Percentiles rank a stretch among this genome's conserved stretches.
Evolutionary conservation across 257 asterid species (phyloP).

Genomic region (Rehmannia glutinosa): DNA sequence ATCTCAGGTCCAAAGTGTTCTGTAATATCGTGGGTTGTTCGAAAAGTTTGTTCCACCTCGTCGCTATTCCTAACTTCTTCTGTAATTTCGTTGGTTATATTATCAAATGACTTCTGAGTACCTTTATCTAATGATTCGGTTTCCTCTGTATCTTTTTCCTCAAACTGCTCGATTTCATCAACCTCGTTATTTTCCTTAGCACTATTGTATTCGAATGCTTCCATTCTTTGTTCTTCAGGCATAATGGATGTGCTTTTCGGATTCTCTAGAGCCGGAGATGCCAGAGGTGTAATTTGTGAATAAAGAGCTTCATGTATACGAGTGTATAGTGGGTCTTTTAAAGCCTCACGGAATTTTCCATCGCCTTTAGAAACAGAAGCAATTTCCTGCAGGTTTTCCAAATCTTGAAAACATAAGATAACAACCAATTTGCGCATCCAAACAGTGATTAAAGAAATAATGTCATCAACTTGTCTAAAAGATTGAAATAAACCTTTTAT

Average conservation of each 20-base stretch:
- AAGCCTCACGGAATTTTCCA: constrained; percentile 42
- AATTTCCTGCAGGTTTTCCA: constrained; percentile 57
- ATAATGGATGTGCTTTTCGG: constrained; percentile 6
- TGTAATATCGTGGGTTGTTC: constrained; percentile 16
- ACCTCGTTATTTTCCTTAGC: constrained; percentile 7
- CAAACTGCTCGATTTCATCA: constrained; percentile 53
- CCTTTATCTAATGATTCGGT: constrained; percentile 15
- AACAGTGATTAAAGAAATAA: too few species aligned
- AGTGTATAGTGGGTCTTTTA: constrained; percentile 53
- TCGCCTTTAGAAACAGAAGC: constrained; percentile 62
- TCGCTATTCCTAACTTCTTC: constrained; percentile 21
- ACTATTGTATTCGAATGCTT: constrained; percentile 14
- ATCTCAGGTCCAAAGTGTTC: constrained; percentile 10
- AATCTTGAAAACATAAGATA: constrained; percentile 9
- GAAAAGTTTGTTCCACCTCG: constrained; percentile 32
- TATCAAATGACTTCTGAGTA: constrained; percentile 4
- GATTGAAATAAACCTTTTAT: constrained; percentile 53
- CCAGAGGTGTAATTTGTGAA: constrained; percentile 18
- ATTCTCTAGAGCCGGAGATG: constrained; percentile 20
- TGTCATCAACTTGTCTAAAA: not conserved
- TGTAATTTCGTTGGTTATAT: constrained; percentile 16
- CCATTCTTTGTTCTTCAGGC: constrained; percentile 23
- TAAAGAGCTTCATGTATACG: constrained; percentile 54
- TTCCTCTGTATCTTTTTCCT: constrained; percentile 33
- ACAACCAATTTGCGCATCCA: too few species aligned